phyloP scores from a whole-genome alignment of 805 yeast genomes.

The Yamadazyma tumulicola region DNA sequence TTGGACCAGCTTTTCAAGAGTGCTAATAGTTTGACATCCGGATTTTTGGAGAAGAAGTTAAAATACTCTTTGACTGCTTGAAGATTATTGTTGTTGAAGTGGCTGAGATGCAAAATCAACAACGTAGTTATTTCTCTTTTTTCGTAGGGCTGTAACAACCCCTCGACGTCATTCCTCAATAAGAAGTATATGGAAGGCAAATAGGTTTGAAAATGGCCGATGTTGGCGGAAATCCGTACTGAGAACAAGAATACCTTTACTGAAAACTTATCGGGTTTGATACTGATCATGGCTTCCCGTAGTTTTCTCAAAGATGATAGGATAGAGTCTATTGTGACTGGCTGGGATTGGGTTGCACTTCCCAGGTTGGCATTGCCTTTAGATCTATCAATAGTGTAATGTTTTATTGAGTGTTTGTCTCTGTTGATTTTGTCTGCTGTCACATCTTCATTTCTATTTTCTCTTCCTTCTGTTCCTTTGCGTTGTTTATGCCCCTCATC shows the following conservation, averaged over 20 bases:
- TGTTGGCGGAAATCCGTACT: constrained; percentile 39
- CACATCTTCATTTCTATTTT: neutral
- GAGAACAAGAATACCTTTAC: constrained; percentile 48
- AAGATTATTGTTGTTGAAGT: constrained; percentile 31
- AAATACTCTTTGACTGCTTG: constrained; percentile 29
- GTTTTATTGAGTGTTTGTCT: no score
- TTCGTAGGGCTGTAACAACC: constrained; percentile 27
- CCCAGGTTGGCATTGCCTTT: no score
- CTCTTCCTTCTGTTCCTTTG: no score
- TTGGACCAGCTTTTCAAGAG: constrained; percentile 25
- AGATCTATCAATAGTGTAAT: neutral
- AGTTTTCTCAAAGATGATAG: constrained; percentile 42
- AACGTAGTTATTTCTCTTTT: constrained; percentile 38
- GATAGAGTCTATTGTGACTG: constrained; percentile 22
- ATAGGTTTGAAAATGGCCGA: constrained; percentile 52
- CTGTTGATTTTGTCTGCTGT: neutral
- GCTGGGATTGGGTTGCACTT: no score
- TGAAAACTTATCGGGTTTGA: constrained; percentile 34
- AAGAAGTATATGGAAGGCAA: constrained; percentile 49
- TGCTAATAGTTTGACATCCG: constrained; percentile 12
- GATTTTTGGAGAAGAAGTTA: constrained; percentile 18
- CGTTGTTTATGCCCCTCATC: no score
- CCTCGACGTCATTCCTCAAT: constrained; percentile 17
- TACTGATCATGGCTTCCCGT: constrained; percentile 51
- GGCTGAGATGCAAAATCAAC: constrained; percentile 44